Percentiles rank a stretch among this genome's conserved stretches.
Evolutionary conservation across 2,329 filamentous ascomycete species (phyloP).

Genomic region (Epichloe aotearoae): DNA sequence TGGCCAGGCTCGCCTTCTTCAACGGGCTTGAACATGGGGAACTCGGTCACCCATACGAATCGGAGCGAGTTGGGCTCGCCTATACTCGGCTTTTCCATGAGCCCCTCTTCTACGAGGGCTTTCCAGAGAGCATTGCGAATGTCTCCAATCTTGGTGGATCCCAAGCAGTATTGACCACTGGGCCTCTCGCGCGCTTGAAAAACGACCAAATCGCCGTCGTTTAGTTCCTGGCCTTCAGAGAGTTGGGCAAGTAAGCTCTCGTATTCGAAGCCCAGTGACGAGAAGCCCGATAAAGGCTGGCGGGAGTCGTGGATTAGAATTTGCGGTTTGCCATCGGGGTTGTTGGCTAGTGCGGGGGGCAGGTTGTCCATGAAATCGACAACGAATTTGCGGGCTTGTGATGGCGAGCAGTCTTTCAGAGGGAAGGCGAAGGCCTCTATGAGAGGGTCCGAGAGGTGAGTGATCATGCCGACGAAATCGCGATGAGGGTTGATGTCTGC

Average conservation of each 20-base stretch:
- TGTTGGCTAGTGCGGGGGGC: constrained; percentile 49
- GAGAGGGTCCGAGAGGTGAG: constrained; percentile 50
- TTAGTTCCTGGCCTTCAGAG: constrained; percentile 28
- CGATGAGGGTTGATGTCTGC: constrained; percentile 41
- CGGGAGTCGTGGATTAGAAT: constrained; percentile 62
- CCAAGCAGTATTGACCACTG: constrained; percentile 39
- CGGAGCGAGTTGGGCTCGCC: constrained; percentile 33
- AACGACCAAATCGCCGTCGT: constrained; percentile 60
- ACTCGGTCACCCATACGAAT: constrained; percentile 79
- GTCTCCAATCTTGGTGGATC: constrained; percentile 59
- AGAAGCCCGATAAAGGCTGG: constrained; percentile 63
- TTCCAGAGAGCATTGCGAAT: constrained; percentile 59
- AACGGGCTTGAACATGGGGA: constrained; percentile 79
- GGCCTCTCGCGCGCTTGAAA: constrained; percentile 62
- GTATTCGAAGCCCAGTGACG: constrained; percentile 54
- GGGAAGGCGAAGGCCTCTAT: constrained; percentile 64
- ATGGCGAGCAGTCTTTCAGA: constrained; percentile 36
- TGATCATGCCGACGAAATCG: constrained; percentile 64
- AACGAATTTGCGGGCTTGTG: constrained; percentile 48
- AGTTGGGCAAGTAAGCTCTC: constrained; percentile 38
- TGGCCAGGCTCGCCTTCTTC: constrained; percentile 57
- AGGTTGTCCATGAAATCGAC: constrained; percentile 54
- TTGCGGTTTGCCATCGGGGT: constrained; percentile 65
- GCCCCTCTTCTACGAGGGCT: constrained; percentile 47
- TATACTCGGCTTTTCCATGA: constrained; percentile 32